phyloP scores from a whole-genome alignment of 208 protist species.

The Trypanosoma avium region DNA sequence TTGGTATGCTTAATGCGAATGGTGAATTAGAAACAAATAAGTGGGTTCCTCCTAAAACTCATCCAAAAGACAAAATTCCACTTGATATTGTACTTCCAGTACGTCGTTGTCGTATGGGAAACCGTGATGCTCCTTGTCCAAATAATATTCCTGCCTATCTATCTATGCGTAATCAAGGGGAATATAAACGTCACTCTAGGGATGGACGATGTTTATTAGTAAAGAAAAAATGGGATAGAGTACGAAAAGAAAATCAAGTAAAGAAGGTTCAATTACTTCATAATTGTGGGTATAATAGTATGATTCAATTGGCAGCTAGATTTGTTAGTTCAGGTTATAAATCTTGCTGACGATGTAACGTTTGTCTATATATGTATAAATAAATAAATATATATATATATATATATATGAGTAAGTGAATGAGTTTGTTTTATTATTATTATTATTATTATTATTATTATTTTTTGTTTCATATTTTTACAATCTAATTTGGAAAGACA shows the following conservation, averaged over 20 bases:
- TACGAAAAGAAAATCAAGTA: constrained; percentile 19
- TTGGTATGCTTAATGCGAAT: constrained; percentile 28
- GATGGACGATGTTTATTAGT: constrained; percentile 31
- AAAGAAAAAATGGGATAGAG: constrained; percentile 15
- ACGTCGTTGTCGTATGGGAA: constrained; percentile 24
- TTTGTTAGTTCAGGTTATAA: constrained; percentile 17
- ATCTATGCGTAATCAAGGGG: constrained; percentile 21
- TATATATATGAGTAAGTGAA: no score
- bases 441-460: no score
- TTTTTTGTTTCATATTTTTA: no score
- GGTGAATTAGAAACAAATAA: constrained; percentile 33
- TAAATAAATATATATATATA: no score
- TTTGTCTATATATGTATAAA: no score
- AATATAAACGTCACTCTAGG: constrained; percentile 20
- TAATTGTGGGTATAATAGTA: constrained; percentile 34
- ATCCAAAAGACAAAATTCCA: constrained; percentile 24
- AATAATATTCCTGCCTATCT: constrained; percentile 23
- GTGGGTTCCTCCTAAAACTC: constrained; percentile 16
- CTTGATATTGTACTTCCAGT: constrained; percentile 29
- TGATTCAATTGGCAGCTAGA: constrained; percentile 14
- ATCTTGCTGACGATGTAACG: constrained; percentile 24
- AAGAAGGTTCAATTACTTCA: constrained; percentile 25
- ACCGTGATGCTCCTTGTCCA: constrained; percentile 27
- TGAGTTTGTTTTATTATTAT: no score
- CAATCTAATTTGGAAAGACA: no score